These are phyloP conservation scores for Dionaea muscipula DNA, from an alignment of 179 eudicot species.

Conservation along the genomic window DNA sequence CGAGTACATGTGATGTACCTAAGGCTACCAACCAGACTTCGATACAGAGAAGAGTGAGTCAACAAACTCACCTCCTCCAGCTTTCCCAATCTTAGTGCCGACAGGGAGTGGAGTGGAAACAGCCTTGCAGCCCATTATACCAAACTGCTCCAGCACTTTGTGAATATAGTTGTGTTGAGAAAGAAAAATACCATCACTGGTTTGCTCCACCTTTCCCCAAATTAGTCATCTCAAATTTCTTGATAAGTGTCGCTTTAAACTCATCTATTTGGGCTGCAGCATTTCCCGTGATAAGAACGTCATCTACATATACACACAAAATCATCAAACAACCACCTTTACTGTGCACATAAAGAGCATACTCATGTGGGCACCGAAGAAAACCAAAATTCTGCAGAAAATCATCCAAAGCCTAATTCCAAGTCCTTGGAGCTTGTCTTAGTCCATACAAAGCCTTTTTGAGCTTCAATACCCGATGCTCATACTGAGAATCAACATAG, in stretches of 20 bases:
- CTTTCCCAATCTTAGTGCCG: background rate
- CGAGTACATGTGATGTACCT: no score
- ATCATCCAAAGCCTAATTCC: slow-evolving; percentile 1
- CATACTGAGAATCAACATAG: background rate
- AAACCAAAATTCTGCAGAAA: background rate
- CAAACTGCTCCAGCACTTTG: background rate
- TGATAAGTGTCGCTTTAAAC: background rate
- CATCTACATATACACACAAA: slow-evolving; percentile 8
- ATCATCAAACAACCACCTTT: no score
- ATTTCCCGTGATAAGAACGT: background rate
- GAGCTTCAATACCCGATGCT: slow-evolving; percentile 1
- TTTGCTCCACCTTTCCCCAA: background rate
- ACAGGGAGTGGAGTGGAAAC: background rate
- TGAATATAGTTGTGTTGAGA: background rate
- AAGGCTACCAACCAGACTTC: no score
- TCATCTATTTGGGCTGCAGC: background rate
- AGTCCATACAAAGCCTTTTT: slow-evolving; percentile 10
- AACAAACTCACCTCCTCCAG: background rate
- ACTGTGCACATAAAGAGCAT: background rate
- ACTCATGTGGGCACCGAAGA: background rate
- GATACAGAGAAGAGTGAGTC: background rate
- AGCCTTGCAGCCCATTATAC: background rate
- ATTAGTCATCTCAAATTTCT: no score
- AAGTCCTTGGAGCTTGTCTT: slow-evolving; percentile 2
- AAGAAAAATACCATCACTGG: background rate